Conservation (phyloP, 2,329 filamentous ascomycete genomes). For the Sporothrix protearum region DNA sequence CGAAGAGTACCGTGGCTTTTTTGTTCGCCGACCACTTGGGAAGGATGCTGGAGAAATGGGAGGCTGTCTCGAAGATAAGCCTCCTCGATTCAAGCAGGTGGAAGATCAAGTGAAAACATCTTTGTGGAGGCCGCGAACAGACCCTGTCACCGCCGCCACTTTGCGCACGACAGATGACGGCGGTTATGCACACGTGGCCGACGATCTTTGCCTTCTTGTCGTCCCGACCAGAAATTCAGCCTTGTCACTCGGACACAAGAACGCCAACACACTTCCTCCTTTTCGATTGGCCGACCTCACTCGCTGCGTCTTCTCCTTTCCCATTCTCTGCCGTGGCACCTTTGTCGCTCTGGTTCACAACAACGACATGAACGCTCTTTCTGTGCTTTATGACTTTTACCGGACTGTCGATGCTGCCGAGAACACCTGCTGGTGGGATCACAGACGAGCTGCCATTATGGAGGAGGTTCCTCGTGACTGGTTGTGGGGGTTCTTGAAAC, state of each 20-base stretch:
- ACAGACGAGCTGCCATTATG: constrained; percentile 20
- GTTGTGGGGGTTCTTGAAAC: too few relatives aligned
- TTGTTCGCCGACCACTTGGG: constrained; percentile 6
- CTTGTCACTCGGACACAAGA: background rate
- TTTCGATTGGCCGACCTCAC: constrained; percentile 15
- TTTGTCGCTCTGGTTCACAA: constrained; percentile 23
- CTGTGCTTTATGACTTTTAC: constrained; percentile 28
- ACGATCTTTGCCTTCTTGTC: constrained; percentile 24
- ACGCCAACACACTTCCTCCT: background rate
- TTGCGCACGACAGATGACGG: background rate
- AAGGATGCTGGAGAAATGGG: background rate
- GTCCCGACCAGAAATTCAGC: constrained; percentile 17
- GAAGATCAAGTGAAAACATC: background rate
- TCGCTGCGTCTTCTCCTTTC: constrained; percentile 25
- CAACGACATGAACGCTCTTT: constrained; percentile 20
- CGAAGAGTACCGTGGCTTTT: constrained; percentile 21
- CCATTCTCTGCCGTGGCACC: constrained; percentile 24
- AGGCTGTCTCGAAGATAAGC: background rate
- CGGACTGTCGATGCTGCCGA: constrained; percentile 24
- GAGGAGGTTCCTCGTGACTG: constrained; percentile 20
- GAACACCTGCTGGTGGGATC: constrained; percentile 26
- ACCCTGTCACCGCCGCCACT: background rate
- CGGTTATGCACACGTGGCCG: background rate
- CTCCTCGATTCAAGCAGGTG: background rate
- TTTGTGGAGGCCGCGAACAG: background rate